Percentiles rank a stretch among this genome's conserved stretches.
These are phyloP conservation scores for Beauveria asiatica DNA, from an alignment of 2,329 filamentous ascomycete species.

Conservation along the genomic window DNA sequence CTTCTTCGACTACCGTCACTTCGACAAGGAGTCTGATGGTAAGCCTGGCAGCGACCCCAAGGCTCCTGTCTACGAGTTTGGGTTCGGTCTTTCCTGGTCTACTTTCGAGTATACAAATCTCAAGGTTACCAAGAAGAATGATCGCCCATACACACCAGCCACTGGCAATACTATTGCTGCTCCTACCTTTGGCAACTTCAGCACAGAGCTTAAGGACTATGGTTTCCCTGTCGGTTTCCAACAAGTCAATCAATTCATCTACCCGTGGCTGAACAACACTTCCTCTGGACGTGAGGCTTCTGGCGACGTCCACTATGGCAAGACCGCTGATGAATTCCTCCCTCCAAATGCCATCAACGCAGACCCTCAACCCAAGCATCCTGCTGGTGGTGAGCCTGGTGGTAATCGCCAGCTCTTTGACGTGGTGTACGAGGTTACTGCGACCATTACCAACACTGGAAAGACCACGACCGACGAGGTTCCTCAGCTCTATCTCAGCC, in stretches of 20 bases:
- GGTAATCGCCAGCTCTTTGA: slow-evolving; percentile 61
- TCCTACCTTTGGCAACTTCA: slow-evolving; percentile 55
- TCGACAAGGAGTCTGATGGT: slow-evolving; percentile 49
- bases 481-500: slow-evolving; percentile 68
- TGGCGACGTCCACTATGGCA: slow-evolving; percentile 50
- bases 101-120: slow-evolving; percentile 69
- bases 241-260: slow-evolving; percentile 50
- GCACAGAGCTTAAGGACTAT: slow-evolving; percentile 56
- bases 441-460: slow-evolving; percentile 65
- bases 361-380: slow-evolving; percentile 45
- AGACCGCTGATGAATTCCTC: slow-evolving; percentile 48
- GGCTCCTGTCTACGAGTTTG: slow-evolving; percentile 71
- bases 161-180: slow-evolving; percentile 54
- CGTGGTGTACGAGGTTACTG: slow-evolving; percentile 57
- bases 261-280: slow-evolving; percentile 64
- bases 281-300: slow-evolving; percentile 47
- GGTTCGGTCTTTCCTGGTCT: slow-evolving; percentile 72
- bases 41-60: slow-evolving; percentile 31
- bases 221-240: slow-evolving; percentile 54
- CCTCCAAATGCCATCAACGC: slow-evolving; percentile 49
- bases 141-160: slow-evolving; percentile 47
- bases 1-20: slow-evolving; percentile 63
- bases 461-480: slow-evolving; percentile 58
- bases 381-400: slow-evolving; percentile 47
- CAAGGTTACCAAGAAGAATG: slow-evolving; percentile 41